Conservation (phyloP, 2,329 filamentous ascomycete genomes). For the Aspergillus ustus region DNA sequence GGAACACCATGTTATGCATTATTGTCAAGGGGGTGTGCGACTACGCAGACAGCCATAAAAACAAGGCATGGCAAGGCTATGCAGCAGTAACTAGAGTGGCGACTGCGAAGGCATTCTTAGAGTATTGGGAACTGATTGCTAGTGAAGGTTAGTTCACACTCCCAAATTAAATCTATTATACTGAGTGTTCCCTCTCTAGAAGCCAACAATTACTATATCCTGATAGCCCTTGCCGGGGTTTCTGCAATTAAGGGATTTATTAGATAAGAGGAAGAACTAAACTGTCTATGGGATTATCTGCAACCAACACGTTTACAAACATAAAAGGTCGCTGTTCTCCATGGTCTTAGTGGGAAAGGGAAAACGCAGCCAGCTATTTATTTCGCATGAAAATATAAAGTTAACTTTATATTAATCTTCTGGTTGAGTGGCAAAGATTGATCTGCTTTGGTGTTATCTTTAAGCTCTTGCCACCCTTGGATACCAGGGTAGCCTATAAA, state of each 20-base stretch:
- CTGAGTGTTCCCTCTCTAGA: slow-evolving; percentile 6
- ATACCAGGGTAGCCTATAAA: slow-evolving; percentile 17
- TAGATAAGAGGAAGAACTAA: slow-evolving; percentile 23
- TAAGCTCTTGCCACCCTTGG: slow-evolving; percentile 23
- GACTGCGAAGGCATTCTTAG: slow-evolving; percentile 8
- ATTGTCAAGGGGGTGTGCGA: slow-evolving; percentile 22
- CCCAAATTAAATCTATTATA: not conserved
- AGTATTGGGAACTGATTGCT: not conserved
- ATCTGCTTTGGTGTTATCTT: slow-evolving; percentile 24
- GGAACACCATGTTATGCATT: slow-evolving; percentile 9
- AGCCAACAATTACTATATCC: slow-evolving; percentile 16
- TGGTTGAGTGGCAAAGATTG: slow-evolving; percentile 32
- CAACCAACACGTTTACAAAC: slow-evolving; percentile 10
- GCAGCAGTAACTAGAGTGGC: slow-evolving; percentile 15
- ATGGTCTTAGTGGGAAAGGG: slow-evolving; percentile 32
- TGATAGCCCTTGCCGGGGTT: slow-evolving; percentile 17
- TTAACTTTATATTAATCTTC: slow-evolving; percentile 30
- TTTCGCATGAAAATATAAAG: slow-evolving; percentile 27
- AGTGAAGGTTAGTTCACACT: not conserved
- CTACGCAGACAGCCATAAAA: slow-evolving; percentile 28
- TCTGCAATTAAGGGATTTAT: slow-evolving; percentile 22
- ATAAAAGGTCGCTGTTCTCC: slow-evolving; percentile 24
- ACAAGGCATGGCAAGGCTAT: slow-evolving; percentile 25
- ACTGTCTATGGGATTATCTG: slow-evolving; percentile 22
- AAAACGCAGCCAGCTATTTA: slow-evolving; percentile 32